phyloP scores from a whole-genome alignment of 805 yeast species.

The Limtongia smithiae region DNA sequence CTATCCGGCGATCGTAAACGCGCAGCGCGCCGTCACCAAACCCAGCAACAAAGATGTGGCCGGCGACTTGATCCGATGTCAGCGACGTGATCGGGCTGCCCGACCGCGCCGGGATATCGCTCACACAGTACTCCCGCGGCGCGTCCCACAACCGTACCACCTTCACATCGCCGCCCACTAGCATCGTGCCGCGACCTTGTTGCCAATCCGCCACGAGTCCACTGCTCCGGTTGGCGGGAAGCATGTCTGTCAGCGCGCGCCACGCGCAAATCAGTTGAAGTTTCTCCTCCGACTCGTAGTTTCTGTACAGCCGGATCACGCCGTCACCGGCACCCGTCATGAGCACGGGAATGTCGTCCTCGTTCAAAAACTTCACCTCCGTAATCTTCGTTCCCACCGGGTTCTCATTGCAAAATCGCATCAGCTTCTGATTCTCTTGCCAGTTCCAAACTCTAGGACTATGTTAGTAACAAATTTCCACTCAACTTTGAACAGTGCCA shows the following conservation, averaged over 20 bases:
- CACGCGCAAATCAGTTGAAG: constrained; percentile 76
- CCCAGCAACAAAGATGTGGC: constrained; percentile 85
- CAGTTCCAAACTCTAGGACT: constrained; percentile 74
- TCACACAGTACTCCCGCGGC: constrained; percentile 79
- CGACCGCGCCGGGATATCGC: constrained; percentile 87
- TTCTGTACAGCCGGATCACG: constrained; percentile 78
- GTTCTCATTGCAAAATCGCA: constrained; percentile 75
- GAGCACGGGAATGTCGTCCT: constrained; percentile 83
- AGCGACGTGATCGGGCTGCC: constrained; percentile 82
- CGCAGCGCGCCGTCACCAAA: constrained; percentile 86
- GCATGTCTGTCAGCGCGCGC: constrained; percentile 86
- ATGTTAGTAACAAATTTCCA: not conserved
- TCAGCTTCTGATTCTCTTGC: constrained; percentile 55
- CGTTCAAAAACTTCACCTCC: constrained; percentile 80
- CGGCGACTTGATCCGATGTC: constrained; percentile 94
- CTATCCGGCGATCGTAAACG: constrained; percentile 85
- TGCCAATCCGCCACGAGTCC: constrained; percentile 95
- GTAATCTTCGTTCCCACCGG: constrained; percentile 87
- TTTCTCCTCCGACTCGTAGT: constrained; percentile 56
- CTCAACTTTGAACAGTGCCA: not conserved
- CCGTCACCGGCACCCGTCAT: constrained; percentile 93
- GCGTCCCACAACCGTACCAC: constrained; percentile 95
- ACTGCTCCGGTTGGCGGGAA: constrained; percentile 73
- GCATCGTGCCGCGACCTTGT: constrained; percentile 83
- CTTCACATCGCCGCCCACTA: constrained; percentile 93